phyloP scores from a whole-genome alignment of 306 rosid species.

The Trifolium subterraneum region DNA sequence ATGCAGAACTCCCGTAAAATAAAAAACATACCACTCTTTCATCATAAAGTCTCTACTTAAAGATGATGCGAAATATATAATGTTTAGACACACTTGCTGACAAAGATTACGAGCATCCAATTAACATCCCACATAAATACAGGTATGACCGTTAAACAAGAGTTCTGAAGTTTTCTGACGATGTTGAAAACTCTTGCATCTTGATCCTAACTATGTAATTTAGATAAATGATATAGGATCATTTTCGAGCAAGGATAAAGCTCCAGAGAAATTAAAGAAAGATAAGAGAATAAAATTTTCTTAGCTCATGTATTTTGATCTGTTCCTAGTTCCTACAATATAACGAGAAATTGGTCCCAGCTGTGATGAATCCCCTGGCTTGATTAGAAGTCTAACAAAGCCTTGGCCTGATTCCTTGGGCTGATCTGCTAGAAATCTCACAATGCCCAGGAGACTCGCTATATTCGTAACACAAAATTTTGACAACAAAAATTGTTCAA shows the following conservation, averaged over 20 bases:
- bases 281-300: too few species aligned
- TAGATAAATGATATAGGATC: conserved; percentile 6
- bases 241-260: background rate
- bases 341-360: background rate
- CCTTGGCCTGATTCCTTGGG: too few species aligned
- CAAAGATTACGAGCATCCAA: background rate
- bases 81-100: background rate
- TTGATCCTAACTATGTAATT: conserved; percentile 13
- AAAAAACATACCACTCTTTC: background rate
- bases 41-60: background rate
- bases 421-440: too few species aligned
- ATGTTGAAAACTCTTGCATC: conserved; percentile 5
- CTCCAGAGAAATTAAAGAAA: background rate
- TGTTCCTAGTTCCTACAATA: background rate
- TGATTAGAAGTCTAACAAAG: too few species aligned
- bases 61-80: conserved; percentile 8
- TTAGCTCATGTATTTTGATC: background rate
- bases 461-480: too few species aligned
- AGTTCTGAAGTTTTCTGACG: background rate
- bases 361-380: too few species aligned
- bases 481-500: too few species aligned
- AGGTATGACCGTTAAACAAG: background rate
- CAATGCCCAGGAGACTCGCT: too few species aligned
- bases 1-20: background rate
- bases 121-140: background rate